Evolutionary conservation across 192 early-diverging fungal genomes (phyloP), one percentile per base, ranked within the genome.

Genomic region (Haplosporangium gracile): DNA sequence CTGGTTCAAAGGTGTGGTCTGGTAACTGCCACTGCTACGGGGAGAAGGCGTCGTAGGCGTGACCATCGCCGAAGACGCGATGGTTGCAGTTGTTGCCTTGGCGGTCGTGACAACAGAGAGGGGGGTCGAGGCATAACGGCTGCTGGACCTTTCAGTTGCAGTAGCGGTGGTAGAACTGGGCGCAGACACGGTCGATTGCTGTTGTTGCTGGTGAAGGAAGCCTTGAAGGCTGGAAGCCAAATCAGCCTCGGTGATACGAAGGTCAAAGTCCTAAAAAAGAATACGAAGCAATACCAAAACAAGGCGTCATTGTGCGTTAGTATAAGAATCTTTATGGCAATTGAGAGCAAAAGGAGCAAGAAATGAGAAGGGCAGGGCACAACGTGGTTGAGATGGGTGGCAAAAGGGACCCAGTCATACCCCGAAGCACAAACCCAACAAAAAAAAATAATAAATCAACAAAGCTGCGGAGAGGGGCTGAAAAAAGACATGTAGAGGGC

Each of bases 161-260:
- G 38, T 15, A 18, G 60, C 32, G 40, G 77, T 55, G n/a, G 77
- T 32, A 16, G 72, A 36, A 36, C 36, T 55, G 39, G 75, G 47
- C 22, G 74, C 38, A 51, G 60, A 81, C n/a, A 43, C 5, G 51
- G 63, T 72, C 20, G 16, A 34, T 18, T 81, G 79, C 49, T 77
- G 36, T 24, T 29, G 49, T 18, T 81, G 79, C 47, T 77, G 36
- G 4, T 81, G 75, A 74, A 88, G 63, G 55, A 72, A 89, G 38
- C 43, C 74, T 22, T 83, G 79, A 29, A 90, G 79, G 73, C 86
- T 86, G 15, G 79, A 68, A 60, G 79, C 75, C n/a, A 90, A 68
- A 22, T 90, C 89, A 18, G 83, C 73, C 45, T 90, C 88, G 11
- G 81, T 87, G 55, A 90, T 81, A 53, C 88, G 78, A 47, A 90